Percentiles rank a stretch among this genome's conserved stretches.
phyloP scores from a whole-genome alignment of 192 early-diverging fungal species.

The Coemansia sp. region DNA sequence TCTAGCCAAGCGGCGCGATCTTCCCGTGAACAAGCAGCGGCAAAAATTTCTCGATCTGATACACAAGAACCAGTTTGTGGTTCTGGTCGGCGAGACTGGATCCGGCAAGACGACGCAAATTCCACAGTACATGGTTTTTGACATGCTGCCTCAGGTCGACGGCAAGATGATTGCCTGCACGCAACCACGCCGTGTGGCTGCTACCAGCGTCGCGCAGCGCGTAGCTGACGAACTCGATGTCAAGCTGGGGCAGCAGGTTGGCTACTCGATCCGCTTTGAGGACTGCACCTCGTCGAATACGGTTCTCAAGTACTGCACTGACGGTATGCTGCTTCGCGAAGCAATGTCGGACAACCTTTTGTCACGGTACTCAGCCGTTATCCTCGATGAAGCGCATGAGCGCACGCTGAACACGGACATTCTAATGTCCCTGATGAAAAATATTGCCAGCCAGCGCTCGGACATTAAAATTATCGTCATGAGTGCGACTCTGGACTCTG shows the following conservation, averaged over 20 bases:
- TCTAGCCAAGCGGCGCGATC: conserved; percentile 74
- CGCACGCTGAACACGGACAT: conserved; percentile 95
- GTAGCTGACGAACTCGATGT: conserved; percentile 97
- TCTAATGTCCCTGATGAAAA: conserved; percentile 96
- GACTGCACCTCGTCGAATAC: conserved; percentile 84
- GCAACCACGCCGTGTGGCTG: conserved; percentile 97
- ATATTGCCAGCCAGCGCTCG: conserved; percentile 67
- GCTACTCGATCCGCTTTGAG: conserved; percentile 98
- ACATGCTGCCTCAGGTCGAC: conserved; percentile 84
- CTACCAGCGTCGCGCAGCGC: conserved; percentile 99
- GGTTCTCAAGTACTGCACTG: conserved; percentile 94
- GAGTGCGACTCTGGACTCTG: conserved; percentile 97
- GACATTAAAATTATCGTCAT: conserved; percentile 95
- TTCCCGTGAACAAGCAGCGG: conserved; percentile 94
- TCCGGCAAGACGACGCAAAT: conserved; percentile 99
- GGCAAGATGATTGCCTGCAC: conserved; percentile 96
- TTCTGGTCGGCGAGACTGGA: conserved; percentile 96
- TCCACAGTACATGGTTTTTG: conserved; percentile 90
- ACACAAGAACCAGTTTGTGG: conserved; percentile 89
- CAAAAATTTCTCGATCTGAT: conserved; percentile 86
- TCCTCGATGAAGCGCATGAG: conserved; percentile 99
- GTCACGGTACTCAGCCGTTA: conserved; percentile 85
- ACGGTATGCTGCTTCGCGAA: conserved; percentile 98
- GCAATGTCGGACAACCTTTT: conserved; percentile 92
- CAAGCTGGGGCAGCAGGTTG: conserved; percentile 89